These are phyloP conservation scores for Furcasterigmium furcatum DNA, from an alignment of 2,329 filamentous ascomycete genomes.

Conservation along the genomic window DNA sequence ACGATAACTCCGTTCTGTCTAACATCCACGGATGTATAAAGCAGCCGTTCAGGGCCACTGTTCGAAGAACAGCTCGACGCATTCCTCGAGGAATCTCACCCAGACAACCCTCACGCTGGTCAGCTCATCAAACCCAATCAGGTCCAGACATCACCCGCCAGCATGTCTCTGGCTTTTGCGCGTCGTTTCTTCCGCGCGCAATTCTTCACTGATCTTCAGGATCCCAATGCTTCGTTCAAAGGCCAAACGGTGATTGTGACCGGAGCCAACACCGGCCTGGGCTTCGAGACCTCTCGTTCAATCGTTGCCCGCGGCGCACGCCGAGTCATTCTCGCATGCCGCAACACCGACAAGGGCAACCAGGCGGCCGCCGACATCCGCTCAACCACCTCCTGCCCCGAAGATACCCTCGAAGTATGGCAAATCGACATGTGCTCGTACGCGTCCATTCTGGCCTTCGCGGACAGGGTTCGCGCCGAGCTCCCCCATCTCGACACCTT, in stretches of 20 bases:
- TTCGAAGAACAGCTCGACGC: too few relatives aligned
- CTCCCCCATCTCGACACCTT: constrained; percentile 40
- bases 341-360: constrained; percentile 36
- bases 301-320: constrained; percentile 36
- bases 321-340: constrained; percentile 41
- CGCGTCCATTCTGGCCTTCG: constrained; percentile 42
- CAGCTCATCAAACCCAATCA: too few relatives aligned
- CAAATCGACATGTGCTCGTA: constrained; percentile 44
- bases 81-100: too few relatives aligned
- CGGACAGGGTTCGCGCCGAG: constrained; percentile 23
- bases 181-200: too few relatives aligned
- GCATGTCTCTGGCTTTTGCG: too few relatives aligned
- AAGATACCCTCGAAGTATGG: constrained; percentile 43
- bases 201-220: too few relatives aligned
- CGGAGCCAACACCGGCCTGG: constrained; percentile 47
- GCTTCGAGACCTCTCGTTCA: constrained; percentile 45
- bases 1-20: too few relatives aligned
- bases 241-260: constrained; percentile 38
- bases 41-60: too few relatives aligned
- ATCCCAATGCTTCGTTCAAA: constrained; percentile 14
- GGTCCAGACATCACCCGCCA: too few relatives aligned
- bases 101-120: too few relatives aligned
- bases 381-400: constrained; percentile 14
- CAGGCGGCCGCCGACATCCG: constrained; percentile 33
- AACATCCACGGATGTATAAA: too few relatives aligned